phyloP scores from a whole-genome alignment of 768 basidiomycete genomes.

The Tricholoma saponaceum region DNA sequence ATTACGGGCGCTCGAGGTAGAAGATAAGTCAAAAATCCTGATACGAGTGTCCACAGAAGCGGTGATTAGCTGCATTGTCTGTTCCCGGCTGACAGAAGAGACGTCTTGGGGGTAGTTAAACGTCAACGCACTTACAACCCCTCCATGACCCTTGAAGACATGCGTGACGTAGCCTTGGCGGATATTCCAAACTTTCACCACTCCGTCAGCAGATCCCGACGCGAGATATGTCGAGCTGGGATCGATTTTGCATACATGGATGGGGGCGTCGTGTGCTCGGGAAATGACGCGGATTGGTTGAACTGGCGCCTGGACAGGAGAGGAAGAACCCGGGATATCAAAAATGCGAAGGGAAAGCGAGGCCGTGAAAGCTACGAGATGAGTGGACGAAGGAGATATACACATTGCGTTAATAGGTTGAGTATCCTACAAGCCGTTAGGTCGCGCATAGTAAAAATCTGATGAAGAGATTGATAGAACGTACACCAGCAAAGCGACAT shows the following conservation, averaged over 20 bases:
- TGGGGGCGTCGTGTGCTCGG: slow-evolving; percentile 89
- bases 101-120: slow-evolving; percentile 77
- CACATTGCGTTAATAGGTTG: slow-evolving; percentile 82
- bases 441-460: background rate
- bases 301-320: slow-evolving; percentile 44
- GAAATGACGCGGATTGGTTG: slow-evolving; percentile 73
- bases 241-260: slow-evolving; percentile 83
- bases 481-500: slow-evolving; percentile 79
- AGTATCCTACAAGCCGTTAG: slow-evolving; percentile 55
- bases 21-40: slow-evolving; percentile 85
- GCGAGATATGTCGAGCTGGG: slow-evolving; percentile 89
- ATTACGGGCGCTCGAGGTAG: slow-evolving; percentile 53
- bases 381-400: slow-evolving; percentile 68
- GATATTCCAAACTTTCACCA: slow-evolving; percentile 97
- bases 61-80: slow-evolving; percentile 78
- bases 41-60: slow-evolving; percentile 91
- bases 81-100: slow-evolving; percentile 39
- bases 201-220: slow-evolving; percentile 93
- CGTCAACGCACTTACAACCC: slow-evolving; percentile 87
- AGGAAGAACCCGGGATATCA: slow-evolving; percentile 55
- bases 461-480: slow-evolving; percentile 26
- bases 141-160: slow-evolving; percentile 93
- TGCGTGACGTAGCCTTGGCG: slow-evolving; percentile 87
- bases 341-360: slow-evolving; percentile 82
- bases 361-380: slow-evolving; percentile 77